Evolutionary conservation across 768 basidiomycete genomes (phyloP).

Genomic region (Gymnopilus dilepis): DNA sequence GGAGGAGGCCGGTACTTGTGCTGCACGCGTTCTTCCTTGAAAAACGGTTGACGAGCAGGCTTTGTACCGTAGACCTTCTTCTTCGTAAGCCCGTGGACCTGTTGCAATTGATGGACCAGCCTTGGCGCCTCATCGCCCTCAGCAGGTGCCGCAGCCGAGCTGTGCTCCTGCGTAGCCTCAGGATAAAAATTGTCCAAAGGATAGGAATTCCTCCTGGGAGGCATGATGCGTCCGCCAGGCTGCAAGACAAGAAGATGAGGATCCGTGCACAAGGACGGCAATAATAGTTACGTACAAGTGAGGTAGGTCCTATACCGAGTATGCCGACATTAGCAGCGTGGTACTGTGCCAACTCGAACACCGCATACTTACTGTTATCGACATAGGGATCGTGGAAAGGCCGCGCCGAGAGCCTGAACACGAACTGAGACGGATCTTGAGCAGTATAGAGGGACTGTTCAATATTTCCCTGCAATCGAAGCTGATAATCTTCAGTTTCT

Average conservation of each 20-base stretch:
- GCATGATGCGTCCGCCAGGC: constrained; percentile 12
- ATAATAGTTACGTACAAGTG: constrained; percentile 40
- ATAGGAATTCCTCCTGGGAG: constrained; percentile 43
- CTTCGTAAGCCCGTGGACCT: constrained; percentile 71
- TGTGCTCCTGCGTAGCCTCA: constrained; percentile 20
- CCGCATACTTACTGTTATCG: constrained; percentile 33
- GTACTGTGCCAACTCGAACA: constrained; percentile 13
- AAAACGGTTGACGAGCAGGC: constrained; percentile 54
- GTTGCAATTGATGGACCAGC: constrained; percentile 67
- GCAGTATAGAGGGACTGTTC: constrained; percentile 50
- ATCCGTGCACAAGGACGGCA: not conserved
- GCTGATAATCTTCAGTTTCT: constrained; percentile 34
- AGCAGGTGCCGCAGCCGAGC: constrained; percentile 20
- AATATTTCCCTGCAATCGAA: constrained; percentile 43
- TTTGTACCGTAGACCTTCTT: constrained; percentile 68
- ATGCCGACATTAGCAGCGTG: constrained; percentile 20
- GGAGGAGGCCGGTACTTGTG: constrained; percentile 31
- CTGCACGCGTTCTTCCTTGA: constrained; percentile 53
- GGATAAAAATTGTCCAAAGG: constrained; percentile 35
- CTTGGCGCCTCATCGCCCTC: constrained; percentile 43
- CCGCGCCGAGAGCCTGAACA: constrained; percentile 51
- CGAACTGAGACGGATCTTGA: constrained; percentile 38
- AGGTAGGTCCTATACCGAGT: constrained; percentile 23
- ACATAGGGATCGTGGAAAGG: constrained; percentile 24
- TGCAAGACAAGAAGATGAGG: not conserved